Base-by-base conservation (phyloP, 2,329 filamentous ascomycete genomes). In the Colletotrichum orchidophilum region DNA sequence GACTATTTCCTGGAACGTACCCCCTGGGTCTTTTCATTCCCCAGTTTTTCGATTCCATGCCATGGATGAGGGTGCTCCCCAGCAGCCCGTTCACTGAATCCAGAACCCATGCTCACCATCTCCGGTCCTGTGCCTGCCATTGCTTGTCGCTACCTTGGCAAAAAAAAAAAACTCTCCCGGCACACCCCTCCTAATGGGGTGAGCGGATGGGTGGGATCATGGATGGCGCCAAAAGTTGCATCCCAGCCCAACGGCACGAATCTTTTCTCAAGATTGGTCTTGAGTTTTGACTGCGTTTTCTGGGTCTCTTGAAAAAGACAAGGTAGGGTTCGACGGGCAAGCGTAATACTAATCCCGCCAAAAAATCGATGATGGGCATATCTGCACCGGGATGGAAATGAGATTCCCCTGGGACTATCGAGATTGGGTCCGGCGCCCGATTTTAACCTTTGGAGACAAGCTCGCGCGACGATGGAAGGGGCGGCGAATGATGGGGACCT, bases 331-430 rank as follows among this genome's bases (percentile, higher is more conserved):
- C 39, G 29, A 53, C 52, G 58, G 54, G 62, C 66, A 66, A 33
- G 21, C 65, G 29, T 33, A 5, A 39, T 33, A 27, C 18, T 24
- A 46, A 50, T 46, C 54, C 29, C 66, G 58, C 57, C 39, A 58
- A 29, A 60, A 18, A 29, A 60, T 53, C 63, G 63, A 66, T 66
- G 63, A 70, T 61, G 66, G 42, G 9, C 60, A 54, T 53, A 65
- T 35, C 24, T 35, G 33, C 24, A 58, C 63, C 33, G 46, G 63
- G 50, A 64, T 53, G 53, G 63, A 70, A 70, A 67, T 61, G 67
- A 61, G 63, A 70, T 52, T 52, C 57, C 67, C 63, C 63, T 70
- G 67, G 67, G 63, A 50, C 49, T 70, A 70, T 70, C 63, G 63
- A 70, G 63, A 70, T 67, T 70, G 57, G 63, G 67, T 57, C 57